phyloP scores from a whole-genome alignment of 106 monocot genomes.

The Ottelia alismoides region DNA sequence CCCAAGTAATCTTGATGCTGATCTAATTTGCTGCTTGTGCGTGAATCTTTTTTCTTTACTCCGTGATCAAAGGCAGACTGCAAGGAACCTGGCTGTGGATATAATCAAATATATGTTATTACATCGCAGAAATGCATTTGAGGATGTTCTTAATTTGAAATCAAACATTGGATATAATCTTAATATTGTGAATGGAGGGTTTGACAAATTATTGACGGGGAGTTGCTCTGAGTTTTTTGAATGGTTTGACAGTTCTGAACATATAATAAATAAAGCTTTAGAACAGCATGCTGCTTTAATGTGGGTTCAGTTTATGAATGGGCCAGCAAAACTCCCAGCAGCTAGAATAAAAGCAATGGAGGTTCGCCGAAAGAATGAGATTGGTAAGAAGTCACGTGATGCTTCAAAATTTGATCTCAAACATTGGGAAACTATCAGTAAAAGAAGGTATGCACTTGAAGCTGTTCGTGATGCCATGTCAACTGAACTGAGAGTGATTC shows the following conservation, averaged over 20 bases:
- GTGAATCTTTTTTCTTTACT: conserved; percentile 80
- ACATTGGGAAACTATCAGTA: conserved; percentile 73
- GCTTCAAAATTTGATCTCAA: conserved; percentile 44
- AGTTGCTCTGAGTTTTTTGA: conserved; percentile 57
- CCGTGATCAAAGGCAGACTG: conserved; percentile 47
- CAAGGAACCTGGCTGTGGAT: conserved; percentile 53
- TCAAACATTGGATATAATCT: conserved; percentile 53
- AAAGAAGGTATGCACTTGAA: conserved; percentile 71
- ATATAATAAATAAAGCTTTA: conserved; percentile 59
- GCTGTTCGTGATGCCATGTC: conserved; percentile 85
- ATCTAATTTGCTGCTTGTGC: conserved; percentile 87
- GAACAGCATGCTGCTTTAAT: conserved; percentile 87
- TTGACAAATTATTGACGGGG: conserved; percentile 88
- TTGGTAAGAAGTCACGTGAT: conserved; percentile 64
- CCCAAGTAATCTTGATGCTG: conserved; percentile 83
- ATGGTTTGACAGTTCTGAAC: conserved; percentile 66
- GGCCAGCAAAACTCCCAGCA: conserved; percentile 61
- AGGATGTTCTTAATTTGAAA: conserved; percentile 78
- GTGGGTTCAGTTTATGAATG: conserved; percentile 74
- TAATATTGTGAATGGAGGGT: conserved; percentile 82
- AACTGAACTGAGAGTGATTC: conserved; percentile 84
- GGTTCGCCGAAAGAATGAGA: conserved; percentile 75
- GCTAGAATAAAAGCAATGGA: conserved; percentile 85
- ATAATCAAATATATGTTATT: conserved; percentile 71
- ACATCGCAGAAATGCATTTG: conserved; percentile 67